phyloP scores from a whole-genome alignment of 208 protist species.

The Trypanosoma avium region DNA sequence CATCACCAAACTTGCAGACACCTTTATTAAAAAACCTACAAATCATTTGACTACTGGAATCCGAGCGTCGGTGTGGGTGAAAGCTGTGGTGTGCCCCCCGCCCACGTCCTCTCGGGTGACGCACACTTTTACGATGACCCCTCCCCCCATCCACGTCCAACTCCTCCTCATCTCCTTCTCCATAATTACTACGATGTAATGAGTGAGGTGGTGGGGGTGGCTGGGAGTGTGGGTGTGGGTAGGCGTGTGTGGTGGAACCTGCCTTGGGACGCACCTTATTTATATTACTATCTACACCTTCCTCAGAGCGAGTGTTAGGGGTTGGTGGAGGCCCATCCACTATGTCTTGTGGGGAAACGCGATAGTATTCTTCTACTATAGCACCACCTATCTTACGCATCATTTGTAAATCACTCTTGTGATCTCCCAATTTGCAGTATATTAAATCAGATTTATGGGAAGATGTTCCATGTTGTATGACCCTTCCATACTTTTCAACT shows the following conservation, averaged over 20 bases:
- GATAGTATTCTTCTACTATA: constrained; percentile 24
- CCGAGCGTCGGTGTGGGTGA: constrained; percentile 14
- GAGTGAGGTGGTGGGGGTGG: neutral
- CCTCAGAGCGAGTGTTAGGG: constrained; percentile 3
- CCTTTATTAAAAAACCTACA: constrained; percentile 31
- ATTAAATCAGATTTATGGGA: constrained; percentile 19
- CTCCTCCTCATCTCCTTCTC: constrained; percentile 23
- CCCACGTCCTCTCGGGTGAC: constrained; percentile 22
- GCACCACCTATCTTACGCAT: constrained; percentile 23
- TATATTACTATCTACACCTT: constrained; percentile 12
- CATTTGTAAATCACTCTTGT: constrained; percentile 20
- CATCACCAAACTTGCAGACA: constrained; percentile 18
- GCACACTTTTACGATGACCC: constrained; percentile 20
- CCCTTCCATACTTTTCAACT: constrained; percentile 26
- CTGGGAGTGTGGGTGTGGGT: constrained; percentile 9
- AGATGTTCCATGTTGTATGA: constrained; percentile 23
- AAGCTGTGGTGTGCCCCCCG: constrained; percentile 24
- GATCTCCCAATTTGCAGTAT: constrained; percentile 27
- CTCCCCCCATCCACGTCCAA: constrained; percentile 11
- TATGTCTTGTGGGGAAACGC: constrained; percentile 15
- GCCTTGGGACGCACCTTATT: constrained; percentile 15
- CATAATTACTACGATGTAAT: neutral
- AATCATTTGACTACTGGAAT: constrained; percentile 4
- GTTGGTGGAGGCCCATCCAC: constrained; percentile 13
- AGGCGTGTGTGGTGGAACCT: neutral